phyloP scores from a whole-genome alignment of 1,284 basidiomycete species.

The Pseudozyma sp. region DNA sequence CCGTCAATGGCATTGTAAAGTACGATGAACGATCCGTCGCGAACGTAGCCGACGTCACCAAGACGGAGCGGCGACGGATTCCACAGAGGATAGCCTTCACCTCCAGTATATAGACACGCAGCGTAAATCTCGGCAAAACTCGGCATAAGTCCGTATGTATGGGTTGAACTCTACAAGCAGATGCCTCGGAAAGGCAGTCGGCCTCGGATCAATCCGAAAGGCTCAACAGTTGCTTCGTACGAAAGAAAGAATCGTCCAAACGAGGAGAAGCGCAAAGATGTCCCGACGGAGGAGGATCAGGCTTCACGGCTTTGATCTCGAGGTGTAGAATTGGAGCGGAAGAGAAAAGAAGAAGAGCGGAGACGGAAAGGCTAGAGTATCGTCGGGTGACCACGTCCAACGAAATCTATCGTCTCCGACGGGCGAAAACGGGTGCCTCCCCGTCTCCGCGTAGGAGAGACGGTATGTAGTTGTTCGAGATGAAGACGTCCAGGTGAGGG shows the following conservation, averaged over 20 bases:
- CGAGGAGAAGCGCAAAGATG: not conserved
- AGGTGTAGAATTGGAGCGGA: constrained; percentile 5
- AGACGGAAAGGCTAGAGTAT: constrained; percentile 12
- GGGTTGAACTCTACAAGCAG: not conserved
- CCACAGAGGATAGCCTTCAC: constrained; percentile 58
- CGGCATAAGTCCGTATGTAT: constrained; percentile 19
- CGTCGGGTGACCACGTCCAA: constrained; percentile 46
- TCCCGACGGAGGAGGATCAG: no score
- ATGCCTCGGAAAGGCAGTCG: not conserved
- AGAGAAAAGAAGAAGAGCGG: constrained; percentile 2
- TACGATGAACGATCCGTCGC: constrained; percentile 54
- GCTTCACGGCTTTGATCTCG: not conserved
- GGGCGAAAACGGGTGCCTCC: constrained; percentile 11
- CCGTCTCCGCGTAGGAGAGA: constrained; percentile 7
- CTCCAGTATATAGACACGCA: constrained; percentile 43
- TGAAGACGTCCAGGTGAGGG: not conserved
- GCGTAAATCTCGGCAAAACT: constrained; percentile 55
- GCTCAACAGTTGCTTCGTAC: no score
- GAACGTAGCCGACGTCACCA: constrained; percentile 54
- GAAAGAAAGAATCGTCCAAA: no score
- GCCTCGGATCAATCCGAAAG: no score
- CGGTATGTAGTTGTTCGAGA: not conserved
- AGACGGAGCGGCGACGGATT: constrained; percentile 53
- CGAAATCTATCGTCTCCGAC: constrained; percentile 26
- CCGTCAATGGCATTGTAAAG: constrained; percentile 58